phyloP scores from a whole-genome alignment of 106 monocot species.

The Allium sativum region DNA sequence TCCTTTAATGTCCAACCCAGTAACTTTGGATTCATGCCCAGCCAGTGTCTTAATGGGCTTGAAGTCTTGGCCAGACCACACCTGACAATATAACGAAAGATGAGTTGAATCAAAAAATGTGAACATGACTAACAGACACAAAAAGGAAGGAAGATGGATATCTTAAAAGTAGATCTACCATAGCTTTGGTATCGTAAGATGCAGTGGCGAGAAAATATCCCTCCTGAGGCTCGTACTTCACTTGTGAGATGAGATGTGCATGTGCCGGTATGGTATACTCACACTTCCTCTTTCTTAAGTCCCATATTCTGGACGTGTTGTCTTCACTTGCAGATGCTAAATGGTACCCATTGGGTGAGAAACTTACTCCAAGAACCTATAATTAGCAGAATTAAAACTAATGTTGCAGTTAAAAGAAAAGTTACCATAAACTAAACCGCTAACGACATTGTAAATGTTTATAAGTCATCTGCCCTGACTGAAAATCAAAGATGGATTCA shows the following conservation, averaged over 20 bases:
- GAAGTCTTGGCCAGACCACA: conserved; percentile 89
- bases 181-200: conserved; percentile 82
- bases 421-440: too few relatives aligned
- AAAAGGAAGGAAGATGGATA: conserved; percentile 1
- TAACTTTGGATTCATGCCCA: conserved; percentile 89
- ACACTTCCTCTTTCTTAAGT: conserved; percentile 82
- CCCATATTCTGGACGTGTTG: conserved; percentile 85
- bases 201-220: conserved; percentile 85
- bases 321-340: conserved; percentile 89
- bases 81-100: conserved; percentile 20
- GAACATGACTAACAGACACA: neutral
- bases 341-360: conserved; percentile 86
- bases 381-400: too few relatives aligned
- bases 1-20: conserved; percentile 71
- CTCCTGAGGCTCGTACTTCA: conserved; percentile 94
- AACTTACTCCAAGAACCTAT: conserved; percentile 76
- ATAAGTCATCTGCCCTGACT: too few relatives aligned
- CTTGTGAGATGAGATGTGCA: conserved; percentile 80
- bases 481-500: too few relatives aligned
- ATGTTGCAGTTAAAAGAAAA: too few relatives aligned
- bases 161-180: conserved; percentile 29
- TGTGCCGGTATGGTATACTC: conserved; percentile 83
- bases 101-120: neutral
- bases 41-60: conserved; percentile 78
- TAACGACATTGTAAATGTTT: too few relatives aligned